These are phyloP conservation scores for Clavispora carvajalis DNA, from an alignment of 805 yeast genomes.

Conservation along the genomic window DNA sequence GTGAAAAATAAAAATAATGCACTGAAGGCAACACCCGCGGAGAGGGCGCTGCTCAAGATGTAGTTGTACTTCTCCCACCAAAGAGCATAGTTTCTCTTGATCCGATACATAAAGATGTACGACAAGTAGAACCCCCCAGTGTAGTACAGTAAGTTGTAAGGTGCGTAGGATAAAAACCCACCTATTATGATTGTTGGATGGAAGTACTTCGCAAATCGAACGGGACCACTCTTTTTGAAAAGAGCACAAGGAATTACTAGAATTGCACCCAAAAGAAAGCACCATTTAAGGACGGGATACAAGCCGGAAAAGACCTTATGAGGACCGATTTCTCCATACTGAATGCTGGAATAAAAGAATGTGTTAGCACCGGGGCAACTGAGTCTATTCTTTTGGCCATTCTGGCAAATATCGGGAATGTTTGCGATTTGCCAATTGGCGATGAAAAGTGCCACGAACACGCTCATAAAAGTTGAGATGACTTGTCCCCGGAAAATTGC, in stretches of 20 bases:
- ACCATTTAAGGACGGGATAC: constrained; percentile 51
- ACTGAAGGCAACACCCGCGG: constrained; percentile 61
- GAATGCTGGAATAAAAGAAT: constrained; percentile 46
- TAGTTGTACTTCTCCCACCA: constrained; percentile 77
- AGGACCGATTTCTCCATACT: constrained; percentile 58
- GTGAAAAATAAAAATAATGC: constrained; percentile 56
- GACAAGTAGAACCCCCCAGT: constrained; percentile 64
- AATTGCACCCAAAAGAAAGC: constrained; percentile 51
- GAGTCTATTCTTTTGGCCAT: constrained; percentile 30
- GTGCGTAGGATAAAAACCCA: constrained; percentile 46
- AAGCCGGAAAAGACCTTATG: constrained; percentile 51
- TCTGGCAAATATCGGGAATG: constrained; percentile 31
- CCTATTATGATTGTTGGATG: constrained; percentile 53
- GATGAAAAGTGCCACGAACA: constrained; percentile 27
- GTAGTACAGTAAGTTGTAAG: constrained; percentile 45
- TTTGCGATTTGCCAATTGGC: constrained; percentile 38
- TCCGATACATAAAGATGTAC: constrained; percentile 49
- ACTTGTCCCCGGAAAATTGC: constrained; percentile 34
- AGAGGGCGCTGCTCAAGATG: constrained; percentile 51
- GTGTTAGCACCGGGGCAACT: constrained; percentile 45
- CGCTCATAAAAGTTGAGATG: constrained; percentile 31
- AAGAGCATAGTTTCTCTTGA: constrained; percentile 42
- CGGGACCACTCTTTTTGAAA: constrained; percentile 34
- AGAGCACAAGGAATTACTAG: constrained; percentile 33
- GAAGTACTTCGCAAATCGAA: constrained; percentile 28